Base-by-base conservation (phyloP, 148 eudicot genomes). In the Fagopyrum homotropicum region DNA sequence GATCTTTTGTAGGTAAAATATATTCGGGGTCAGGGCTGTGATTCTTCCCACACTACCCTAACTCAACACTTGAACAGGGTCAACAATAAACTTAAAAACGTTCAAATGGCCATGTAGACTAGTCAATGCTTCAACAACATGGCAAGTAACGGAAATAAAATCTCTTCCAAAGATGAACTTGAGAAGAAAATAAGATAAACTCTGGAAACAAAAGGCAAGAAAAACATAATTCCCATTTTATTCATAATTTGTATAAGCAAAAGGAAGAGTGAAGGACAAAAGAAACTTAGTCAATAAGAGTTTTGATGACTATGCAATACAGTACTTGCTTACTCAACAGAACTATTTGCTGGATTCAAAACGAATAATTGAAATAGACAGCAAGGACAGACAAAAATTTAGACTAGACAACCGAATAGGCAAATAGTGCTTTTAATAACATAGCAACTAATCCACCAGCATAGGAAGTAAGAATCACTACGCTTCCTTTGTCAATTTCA, bases 401-500 rank as follows among this genome's bases (percentile, higher is more conserved):
- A 8, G 52, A 0, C 52, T 6, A 49, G 12, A 49, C 14, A 49
- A 12, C 9, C 52, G n/a, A 49, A 1, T 30, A 1, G 35, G 52
- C 9, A 12, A 12, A 49, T 9, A 6, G 52, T 49, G 52, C 52
- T 49, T 12, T 49, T 7, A 8, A 29, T 9, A 57, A 57, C 66
- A 22, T 9, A 60, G 26, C 26, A 60, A 26, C 30, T 9, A 35
- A 66, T 40, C 45, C 5, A 66, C n/a, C 46, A 66, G 9, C n/a
- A 15, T 2, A 66, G 5, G 9, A 66, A 35, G 16, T 2, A 66
- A 12, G 9, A 66, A 35, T n/a, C 46, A 66, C 19, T 9, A 61
- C 0, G 69, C 44, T 61, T 61, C 69, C 46, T 40, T 35, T 40
- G 70, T 66, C 19, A 64, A 64, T 64, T 4, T 64, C 70, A 64